These are phyloP conservation scores for Suillus weaverae DNA, from an alignment of 768 basidiomycete species.

Conservation along the genomic window DNA sequence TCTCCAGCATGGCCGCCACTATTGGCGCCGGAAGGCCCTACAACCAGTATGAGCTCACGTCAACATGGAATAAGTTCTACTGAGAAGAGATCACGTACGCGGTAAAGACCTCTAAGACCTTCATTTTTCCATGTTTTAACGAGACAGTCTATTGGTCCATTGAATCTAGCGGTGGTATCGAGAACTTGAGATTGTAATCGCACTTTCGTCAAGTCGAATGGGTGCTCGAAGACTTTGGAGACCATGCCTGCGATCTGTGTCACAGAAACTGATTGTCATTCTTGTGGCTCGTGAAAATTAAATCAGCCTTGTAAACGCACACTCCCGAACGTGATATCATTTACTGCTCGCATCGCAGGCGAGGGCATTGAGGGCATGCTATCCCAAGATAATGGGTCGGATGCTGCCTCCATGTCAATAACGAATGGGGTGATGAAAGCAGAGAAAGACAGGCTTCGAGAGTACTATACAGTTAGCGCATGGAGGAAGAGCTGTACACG, in stretches of 20 bases:
- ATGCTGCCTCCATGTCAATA: slow-evolving; percentile 18
- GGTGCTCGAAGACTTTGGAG: slow-evolving; percentile 88
- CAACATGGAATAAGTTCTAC: background rate
- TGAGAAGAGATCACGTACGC: slow-evolving; percentile 52
- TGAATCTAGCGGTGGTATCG: slow-evolving; percentile 66
- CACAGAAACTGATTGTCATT: background rate
- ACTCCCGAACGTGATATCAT: slow-evolving; percentile 59
- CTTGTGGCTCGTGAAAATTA: background rate
- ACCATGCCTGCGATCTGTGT: slow-evolving; percentile 79
- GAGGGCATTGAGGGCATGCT: slow-evolving; percentile 16
- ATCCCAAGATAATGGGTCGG: slow-evolving; percentile 15
- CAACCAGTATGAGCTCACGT: slow-evolving; percentile 8
- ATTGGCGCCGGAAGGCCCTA: slow-evolving; percentile 92
- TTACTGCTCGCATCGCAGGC: slow-evolving; percentile 27
- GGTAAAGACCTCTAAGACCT: slow-evolving; percentile 81
- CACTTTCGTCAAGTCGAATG: slow-evolving; percentile 94
- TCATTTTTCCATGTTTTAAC: slow-evolving; percentile 78
- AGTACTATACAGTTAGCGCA: background rate
- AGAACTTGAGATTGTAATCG: slow-evolving; percentile 90
- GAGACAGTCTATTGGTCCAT: slow-evolving; percentile 87
- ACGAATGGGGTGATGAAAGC: background rate
- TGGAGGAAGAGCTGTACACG: background rate
- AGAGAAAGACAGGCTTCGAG: background rate
- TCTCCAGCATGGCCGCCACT: slow-evolving; percentile 90
- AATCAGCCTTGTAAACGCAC: slow-evolving; percentile 35